phyloP scores from a whole-genome alignment of 441 rosid genomes.

The Viola pubescens region DNA sequence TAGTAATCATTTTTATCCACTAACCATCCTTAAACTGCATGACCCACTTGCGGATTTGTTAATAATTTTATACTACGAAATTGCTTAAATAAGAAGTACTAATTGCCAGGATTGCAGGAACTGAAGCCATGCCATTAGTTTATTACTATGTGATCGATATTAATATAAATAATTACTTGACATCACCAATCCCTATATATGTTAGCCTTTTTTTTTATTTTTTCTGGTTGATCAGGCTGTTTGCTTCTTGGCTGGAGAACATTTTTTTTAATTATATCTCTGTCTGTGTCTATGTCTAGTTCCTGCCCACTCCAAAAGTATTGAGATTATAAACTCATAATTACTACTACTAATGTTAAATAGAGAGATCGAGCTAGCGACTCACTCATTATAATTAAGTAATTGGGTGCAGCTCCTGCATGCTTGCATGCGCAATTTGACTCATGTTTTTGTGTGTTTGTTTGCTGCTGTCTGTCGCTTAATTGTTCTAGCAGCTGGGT shows the following conservation, averaged over 20 bases:
- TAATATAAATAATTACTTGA: neutral
- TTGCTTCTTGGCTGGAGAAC: neutral
- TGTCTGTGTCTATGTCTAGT: constrained; percentile 26
- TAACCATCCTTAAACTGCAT: constrained; percentile 5
- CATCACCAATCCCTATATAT: constrained; percentile 28
- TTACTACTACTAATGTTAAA: constrained; percentile 22
- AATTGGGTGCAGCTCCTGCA: constrained; percentile 27
- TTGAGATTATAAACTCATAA: constrained; percentile 54
- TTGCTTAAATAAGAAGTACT: constrained; percentile 1
- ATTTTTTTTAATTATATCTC: neutral
- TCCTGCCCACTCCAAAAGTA: constrained; percentile 39
- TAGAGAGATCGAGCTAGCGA: constrained; percentile 16
- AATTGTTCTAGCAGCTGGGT: neutral
- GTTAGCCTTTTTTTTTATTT: constrained; percentile 19
- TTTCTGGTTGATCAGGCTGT: too few species aligned
- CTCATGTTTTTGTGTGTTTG: constrained; percentile 31
- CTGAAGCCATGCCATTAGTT: constrained; percentile 20
- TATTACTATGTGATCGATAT: constrained; percentile 1
- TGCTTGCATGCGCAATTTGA: constrained; percentile 64
- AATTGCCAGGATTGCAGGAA: constrained; percentile 36
- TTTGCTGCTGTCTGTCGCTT: constrained; percentile 5
- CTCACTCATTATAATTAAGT: constrained; percentile 14
- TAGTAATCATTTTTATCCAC: too few species aligned
- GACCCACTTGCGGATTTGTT: constrained; percentile 20
- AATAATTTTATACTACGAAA: neutral